These are phyloP conservation scores for Lipomyces lipofer DNA, from an alignment of 805 yeast genomes.

Conservation along the genomic window DNA sequence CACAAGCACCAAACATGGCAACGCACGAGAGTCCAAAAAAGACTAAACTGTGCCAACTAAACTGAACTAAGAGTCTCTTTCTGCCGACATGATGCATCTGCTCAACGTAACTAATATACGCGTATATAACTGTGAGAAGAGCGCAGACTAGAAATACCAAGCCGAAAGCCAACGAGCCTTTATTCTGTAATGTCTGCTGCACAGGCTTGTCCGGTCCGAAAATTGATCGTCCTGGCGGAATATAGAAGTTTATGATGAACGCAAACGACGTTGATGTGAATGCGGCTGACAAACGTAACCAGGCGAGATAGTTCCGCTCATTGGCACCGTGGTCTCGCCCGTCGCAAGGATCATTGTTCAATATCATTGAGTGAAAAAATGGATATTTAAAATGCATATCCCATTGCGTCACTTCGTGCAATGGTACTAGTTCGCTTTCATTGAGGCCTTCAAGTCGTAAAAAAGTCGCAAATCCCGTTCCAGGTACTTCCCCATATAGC, in stretches of 20 bases:
- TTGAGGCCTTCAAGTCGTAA: constrained; percentile 21
- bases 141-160: constrained; percentile 18
- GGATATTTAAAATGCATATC: constrained; percentile 27
- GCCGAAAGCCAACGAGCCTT: constrained; percentile 29
- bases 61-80: constrained; percentile 24
- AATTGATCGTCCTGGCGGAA: constrained; percentile 24
- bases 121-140: constrained; percentile 20
- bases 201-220: constrained; percentile 18
- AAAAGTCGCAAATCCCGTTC: constrained; percentile 20
- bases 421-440: constrained; percentile 20
- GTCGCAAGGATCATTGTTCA: constrained; percentile 25
- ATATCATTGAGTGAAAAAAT: constrained; percentile 20
- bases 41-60: constrained; percentile 21
- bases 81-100: constrained; percentile 22
- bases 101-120: constrained; percentile 18
- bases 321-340: constrained; percentile 30
- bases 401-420: constrained; percentile 29
- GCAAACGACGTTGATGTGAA: constrained; percentile 26
- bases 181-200: constrained; percentile 23
- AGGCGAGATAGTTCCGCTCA: constrained; percentile 30
- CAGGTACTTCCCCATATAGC: constrained; percentile 12
- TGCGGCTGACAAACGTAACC: constrained; percentile 30
- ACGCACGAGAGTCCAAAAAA: constrained; percentile 18
- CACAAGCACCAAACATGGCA: constrained; percentile 20
- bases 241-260: constrained; percentile 22